Evolutionary conservation across 495 filamentous ascomycete genomes (phyloP), one percentile per base, ranked within the genome.

Genomic region (Bryoglossum gracile): DNA sequence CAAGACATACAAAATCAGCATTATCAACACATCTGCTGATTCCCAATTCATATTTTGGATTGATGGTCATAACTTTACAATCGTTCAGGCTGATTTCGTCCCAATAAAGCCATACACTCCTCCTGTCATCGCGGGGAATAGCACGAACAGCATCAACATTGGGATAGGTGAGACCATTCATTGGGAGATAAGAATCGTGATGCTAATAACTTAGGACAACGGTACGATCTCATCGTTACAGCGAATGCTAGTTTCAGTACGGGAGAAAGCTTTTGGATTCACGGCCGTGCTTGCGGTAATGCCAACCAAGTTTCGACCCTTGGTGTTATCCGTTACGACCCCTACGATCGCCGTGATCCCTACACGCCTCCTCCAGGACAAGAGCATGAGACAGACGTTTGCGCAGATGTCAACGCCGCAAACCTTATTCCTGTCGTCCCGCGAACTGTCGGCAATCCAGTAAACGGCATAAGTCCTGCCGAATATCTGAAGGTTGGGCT

Each of bases 201-300:
- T 6, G 32, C 19, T 46, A 5, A 25, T 8, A 11, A 25, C 11
- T 11, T 85, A 57, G 83, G 77, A n/a, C 80, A 87, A 65, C 74
- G 84, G 25, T 81, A 81, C 61, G 75, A 86, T 50, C 67, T 87
- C 6, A 77, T 84, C 48, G 72, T 87, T 10, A 23, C 10, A 10
- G 32, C 43, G 21, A 46, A 46, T 32, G 41, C 41, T 3, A 32
- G 13, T 14, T 17, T 43, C 8, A 13, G 3, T 3, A 8, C 25
- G 9, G 41, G 41, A 8, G 24, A 4, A 4, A 26, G 8, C 23
- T 43, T 43, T 18, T 43, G 41, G 41, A 32, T 43, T n/a, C 22
- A 43, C 24, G 23, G 17, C 5, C 21, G 10, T 9, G 18, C 11
- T 24, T 42, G 39, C n/a, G 19, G 21, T 5, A 13, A 26, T 3